Evolutionary conservation across 1,284 basidiomycete species (phyloP).

Genomic region (Ceratobasidium sp.): DNA sequence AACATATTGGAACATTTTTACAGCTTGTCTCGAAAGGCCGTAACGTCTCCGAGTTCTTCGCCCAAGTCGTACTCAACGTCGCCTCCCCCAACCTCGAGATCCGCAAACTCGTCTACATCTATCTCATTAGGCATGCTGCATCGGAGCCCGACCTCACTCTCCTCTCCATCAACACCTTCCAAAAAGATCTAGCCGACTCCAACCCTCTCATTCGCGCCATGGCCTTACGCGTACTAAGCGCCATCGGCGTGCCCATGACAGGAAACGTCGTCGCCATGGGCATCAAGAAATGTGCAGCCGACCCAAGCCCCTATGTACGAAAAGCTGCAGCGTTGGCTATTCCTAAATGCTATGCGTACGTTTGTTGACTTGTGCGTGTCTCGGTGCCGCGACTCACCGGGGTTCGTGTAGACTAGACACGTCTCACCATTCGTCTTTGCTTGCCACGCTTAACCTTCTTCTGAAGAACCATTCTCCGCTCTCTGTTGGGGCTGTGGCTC

Average conservation of each 20-base stretch:
- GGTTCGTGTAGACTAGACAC: slow-evolving; percentile 74
- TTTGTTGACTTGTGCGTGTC: slow-evolving; percentile 48
- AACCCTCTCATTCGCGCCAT: slow-evolving; percentile 95
- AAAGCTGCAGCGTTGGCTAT: slow-evolving; percentile 92
- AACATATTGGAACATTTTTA: slow-evolving; percentile 1
- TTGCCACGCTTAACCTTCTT: slow-evolving; percentile 80
- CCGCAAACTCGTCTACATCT: slow-evolving; percentile 97
- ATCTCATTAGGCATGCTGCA: slow-evolving; percentile 92
- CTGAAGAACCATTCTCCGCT: slow-evolving; percentile 88
- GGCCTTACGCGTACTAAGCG: slow-evolving; percentile 93
- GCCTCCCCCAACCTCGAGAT: slow-evolving; percentile 92
- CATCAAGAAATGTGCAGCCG: slow-evolving; percentile 90
- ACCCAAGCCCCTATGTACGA: slow-evolving; percentile 93
- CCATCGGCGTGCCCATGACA: slow-evolving; percentile 90
- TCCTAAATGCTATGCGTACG: slow-evolving; percentile 87
- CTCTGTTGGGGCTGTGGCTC: slow-evolving; percentile 87
- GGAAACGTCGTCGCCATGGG: slow-evolving; percentile 88
- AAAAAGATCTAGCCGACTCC: slow-evolving; percentile 93
- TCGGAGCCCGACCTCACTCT: slow-evolving; percentile 95
- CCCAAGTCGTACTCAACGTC: slow-evolving; percentile 95
- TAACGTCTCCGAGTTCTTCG: slow-evolving; percentile 92
- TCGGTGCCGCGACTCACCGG: not conserved
- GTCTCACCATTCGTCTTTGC: slow-evolving; percentile 77
- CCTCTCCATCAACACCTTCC: slow-evolving; percentile 98
- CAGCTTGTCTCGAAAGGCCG: slow-evolving; percentile 94